Conservation (phyloP, 352 stramenopile species). For the Aphanomyces euteiches region DNA sequence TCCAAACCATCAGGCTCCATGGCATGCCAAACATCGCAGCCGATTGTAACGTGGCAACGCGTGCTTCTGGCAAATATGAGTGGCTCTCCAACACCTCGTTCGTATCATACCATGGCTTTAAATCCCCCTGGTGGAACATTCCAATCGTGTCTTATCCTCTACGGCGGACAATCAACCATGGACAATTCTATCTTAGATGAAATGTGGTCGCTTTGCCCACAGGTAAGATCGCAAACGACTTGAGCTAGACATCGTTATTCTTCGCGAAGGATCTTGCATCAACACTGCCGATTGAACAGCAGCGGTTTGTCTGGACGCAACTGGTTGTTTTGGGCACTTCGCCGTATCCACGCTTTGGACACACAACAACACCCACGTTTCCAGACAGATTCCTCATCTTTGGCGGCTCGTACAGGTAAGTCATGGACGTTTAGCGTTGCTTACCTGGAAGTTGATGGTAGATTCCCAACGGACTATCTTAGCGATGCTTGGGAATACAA, state of each 20-base stretch:
- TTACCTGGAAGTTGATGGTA: background rate
- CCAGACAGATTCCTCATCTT: slow-evolving; percentile 55
- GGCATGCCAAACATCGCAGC: slow-evolving; percentile 7
- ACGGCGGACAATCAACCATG: slow-evolving; percentile 48
- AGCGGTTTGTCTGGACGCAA: slow-evolving; percentile 54
- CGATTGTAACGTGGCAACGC: slow-evolving; percentile 15
- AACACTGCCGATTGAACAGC: slow-evolving; percentile 37
- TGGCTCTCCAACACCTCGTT: background rate
- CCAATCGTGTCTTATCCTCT: slow-evolving; percentile 49
- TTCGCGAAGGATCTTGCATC: too few relatives aligned
- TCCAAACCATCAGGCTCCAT: background rate
- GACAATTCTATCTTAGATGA: slow-evolving; percentile 58
- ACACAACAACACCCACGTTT: slow-evolving; percentile 51
- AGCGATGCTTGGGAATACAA: slow-evolving; percentile 70
- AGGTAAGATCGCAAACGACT: background rate
- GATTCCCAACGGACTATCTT: slow-evolving; percentile 73
- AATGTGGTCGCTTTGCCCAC: slow-evolving; percentile 63
- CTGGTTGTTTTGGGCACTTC: slow-evolving; percentile 47
- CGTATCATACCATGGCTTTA: slow-evolving; percentile 22
- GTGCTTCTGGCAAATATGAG: background rate
- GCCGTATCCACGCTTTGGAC: slow-evolving; percentile 53
- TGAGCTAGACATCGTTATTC: too few relatives aligned
- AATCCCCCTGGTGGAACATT: background rate
- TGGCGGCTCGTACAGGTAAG: slow-evolving; percentile 52
- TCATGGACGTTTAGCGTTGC: background rate